These are phyloP conservation scores for Quercus tomentella DNA, from an alignment of 331 rosid species.

Conservation along the genomic window DNA sequence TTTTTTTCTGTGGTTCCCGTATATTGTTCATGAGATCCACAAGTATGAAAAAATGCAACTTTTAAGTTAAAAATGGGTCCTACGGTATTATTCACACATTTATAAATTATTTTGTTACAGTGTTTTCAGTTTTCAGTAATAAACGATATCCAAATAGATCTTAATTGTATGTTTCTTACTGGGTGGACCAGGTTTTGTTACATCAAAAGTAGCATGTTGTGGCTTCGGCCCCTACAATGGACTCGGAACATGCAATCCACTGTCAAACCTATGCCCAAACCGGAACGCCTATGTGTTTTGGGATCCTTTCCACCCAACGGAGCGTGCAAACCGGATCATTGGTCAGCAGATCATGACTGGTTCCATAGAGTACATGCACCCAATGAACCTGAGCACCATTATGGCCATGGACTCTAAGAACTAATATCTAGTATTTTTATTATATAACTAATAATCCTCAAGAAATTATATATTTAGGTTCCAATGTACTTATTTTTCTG, in stretches of 20 bases:
- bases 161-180: too few species aligned
- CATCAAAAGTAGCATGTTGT: constrained; percentile 54
- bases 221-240: constrained; percentile 62
- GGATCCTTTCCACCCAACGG: constrained; percentile 60
- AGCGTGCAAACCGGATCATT: constrained; percentile 41
- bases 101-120: too few species aligned
- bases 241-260: constrained; percentile 32
- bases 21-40: too few species aligned
- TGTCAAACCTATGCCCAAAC: constrained; percentile 44
- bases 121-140: too few species aligned
- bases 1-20: too few species aligned
- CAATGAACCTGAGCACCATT: constrained; percentile 60
- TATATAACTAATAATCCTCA: too few species aligned
- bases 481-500: too few species aligned
- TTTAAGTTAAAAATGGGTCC: too few species aligned
- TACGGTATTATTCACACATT: too few species aligned
- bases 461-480: too few species aligned
- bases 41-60: too few species aligned
- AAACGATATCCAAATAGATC: too few species aligned
- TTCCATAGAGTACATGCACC: constrained; percentile 34
- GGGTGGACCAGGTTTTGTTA: constrained; percentile 34
- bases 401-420: constrained; percentile 34
- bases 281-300: constrained; percentile 42
- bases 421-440: not conserved
- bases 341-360: constrained; percentile 36